phyloP scores from a whole-genome alignment of 176 grass and related monocot species.

The Tillandsia leiboldiana region DNA sequence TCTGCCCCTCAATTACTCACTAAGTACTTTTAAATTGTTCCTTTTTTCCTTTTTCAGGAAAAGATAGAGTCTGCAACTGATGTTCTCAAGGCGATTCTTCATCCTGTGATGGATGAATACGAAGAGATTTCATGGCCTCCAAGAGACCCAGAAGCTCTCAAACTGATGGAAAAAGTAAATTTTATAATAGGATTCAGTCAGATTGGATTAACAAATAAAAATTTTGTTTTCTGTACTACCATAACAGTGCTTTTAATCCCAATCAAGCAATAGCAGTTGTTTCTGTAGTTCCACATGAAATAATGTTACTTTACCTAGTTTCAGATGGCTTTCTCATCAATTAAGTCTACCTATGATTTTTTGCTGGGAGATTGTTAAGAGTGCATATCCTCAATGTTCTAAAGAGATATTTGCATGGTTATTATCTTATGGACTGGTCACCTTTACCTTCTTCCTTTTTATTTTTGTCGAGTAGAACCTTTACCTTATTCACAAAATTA shows the following conservation, averaged over 20 bases:
- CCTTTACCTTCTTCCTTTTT: not conserved
- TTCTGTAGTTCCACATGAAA: not conserved
- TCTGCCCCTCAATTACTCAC: not conserved
- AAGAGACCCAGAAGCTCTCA: conserved; percentile 44
- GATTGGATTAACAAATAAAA: not conserved
- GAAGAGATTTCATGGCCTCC: conserved; percentile 79
- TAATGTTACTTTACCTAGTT: not conserved
- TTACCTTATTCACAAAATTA: not conserved
- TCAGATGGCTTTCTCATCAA: not conserved
- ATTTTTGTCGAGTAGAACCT: no score
- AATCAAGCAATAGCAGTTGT: not conserved
- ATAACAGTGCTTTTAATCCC: not conserved
- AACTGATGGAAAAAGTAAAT: conserved; percentile 73
- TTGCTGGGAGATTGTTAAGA: not conserved
- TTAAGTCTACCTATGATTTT: not conserved
- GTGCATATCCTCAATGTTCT: not conserved
- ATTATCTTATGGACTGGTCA: not conserved
- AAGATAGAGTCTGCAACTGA: conserved; percentile 87
- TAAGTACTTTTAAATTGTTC: not conserved
- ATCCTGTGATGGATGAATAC: conserved; percentile 49
- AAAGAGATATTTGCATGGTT: not conserved
- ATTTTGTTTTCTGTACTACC: not conserved
- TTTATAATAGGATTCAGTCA: not conserved
- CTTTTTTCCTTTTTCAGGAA: conserved; percentile 42
- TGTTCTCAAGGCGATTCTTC: conserved; percentile 75